Base-by-base conservation (phyloP, 768 basidiomycete species). In the Phanerochaete carnosa region DNA sequence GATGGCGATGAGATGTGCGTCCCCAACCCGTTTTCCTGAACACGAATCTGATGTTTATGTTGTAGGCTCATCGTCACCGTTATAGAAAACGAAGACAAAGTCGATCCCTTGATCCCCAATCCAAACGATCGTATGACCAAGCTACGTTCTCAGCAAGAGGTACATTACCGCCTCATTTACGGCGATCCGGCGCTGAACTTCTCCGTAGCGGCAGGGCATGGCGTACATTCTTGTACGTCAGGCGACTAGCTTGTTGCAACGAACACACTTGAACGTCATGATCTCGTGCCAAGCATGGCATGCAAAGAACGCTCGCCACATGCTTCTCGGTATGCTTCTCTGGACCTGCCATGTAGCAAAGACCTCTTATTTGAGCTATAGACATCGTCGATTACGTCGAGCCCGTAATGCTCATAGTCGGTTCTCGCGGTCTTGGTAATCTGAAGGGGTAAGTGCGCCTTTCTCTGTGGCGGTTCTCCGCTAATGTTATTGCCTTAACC, bases 201-300 rank as follows among this genome's bases (percentile, higher is more conserved):
- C 54, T 35, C 35, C 7, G 19, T 56, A 95, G 91, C 92, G 95
- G 46, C 94, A 95, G 83, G 90, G 86, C 1, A 76, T 93, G 22
- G 89, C 94, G 0, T 92, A 94, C 63, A 89, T 95, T 59, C 88
- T 98, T 35, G 83, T 89, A 55, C 88, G 95, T 30, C 95, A 97
- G 75, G 93, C 88, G 3, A 95, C 91, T 0, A 83, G 89, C 13
- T 81, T 98, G 16, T 80, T 99, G 37, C 94, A 97, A 73, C 88
- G 97, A 25, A 99, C 97, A 0, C 84, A 81, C 60, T 77, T 98
- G 58, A 87, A 98, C 62, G 91, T 97, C 29, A 87, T 85, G 0
- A 85, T 98, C 39, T 80, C 86, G 3, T 98, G 96, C 72, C 95
- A 98, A 75, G 95, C 95, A 29, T 91, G 95, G 85, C 95, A 98